A percentile compares a stretch with the other conserved stretches of the same genome.
Evolutionary conservation across 2,329 filamentous ascomycete species (phyloP).

Genomic region (Dactylellina leptospora): DNA sequence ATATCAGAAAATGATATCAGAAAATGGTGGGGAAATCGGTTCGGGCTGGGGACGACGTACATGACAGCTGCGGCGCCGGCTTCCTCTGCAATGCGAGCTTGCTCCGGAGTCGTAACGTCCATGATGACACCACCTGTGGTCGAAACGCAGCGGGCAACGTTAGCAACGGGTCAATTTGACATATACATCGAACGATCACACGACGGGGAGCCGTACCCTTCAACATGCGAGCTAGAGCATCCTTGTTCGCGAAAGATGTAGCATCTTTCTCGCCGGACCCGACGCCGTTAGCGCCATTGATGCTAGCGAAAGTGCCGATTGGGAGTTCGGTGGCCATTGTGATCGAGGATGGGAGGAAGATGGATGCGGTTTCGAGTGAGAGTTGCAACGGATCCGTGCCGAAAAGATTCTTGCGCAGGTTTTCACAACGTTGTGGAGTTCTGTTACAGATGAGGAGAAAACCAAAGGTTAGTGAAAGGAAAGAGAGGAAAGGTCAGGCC

Average conservation of each 20-base stretch:
- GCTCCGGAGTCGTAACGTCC: constrained; percentile 94
- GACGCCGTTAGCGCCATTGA: constrained; percentile 54
- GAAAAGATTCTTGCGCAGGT: constrained; percentile 6
- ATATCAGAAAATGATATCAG: too few relatives aligned
- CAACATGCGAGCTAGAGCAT: constrained; percentile 94
- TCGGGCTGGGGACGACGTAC: constrained; percentile 60
- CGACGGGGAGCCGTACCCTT: constrained; percentile 69
- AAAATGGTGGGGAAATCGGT: too few relatives aligned
- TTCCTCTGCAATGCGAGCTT: constrained; percentile 96
- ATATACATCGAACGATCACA: not conserved
- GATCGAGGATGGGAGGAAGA: not conserved
- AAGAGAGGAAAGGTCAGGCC: constrained; percentile 14
- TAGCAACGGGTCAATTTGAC: too few relatives aligned
- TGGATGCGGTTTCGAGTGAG: not conserved
- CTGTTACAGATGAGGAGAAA: not conserved
- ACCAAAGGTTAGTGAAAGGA: not conserved
- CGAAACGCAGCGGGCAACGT: too few relatives aligned
- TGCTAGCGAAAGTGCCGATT: constrained; percentile 26
- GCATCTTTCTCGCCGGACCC: constrained; percentile 62
- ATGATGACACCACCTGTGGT: constrained; percentile 87
- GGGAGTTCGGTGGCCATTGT: constrained; percentile 48
- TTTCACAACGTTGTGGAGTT: not conserved
- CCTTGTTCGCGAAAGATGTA: constrained; percentile 83
- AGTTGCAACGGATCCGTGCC: not conserved
- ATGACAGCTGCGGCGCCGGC: constrained; percentile 96